These are phyloP conservation scores for Camellia sinensis DNA, from an alignment of 148 eudicot species.

Conservation along the genomic window DNA sequence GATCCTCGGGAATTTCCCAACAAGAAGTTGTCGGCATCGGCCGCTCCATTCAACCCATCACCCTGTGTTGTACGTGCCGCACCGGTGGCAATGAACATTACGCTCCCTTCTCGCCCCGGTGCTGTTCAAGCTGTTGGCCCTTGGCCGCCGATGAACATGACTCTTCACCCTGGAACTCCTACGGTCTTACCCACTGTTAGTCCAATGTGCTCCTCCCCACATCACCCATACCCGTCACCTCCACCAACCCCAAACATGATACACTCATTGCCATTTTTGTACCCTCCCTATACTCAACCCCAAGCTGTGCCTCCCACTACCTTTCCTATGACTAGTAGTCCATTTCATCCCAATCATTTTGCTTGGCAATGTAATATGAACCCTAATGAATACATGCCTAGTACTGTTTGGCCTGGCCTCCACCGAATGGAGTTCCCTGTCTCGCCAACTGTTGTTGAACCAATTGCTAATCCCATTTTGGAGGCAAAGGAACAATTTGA, in stretches of 20 bases:
- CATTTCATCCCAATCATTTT: constrained; percentile 70
- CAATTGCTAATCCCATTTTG: constrained; percentile 42
- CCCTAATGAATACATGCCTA: constrained; percentile 54
- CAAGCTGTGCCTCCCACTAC: constrained; percentile 57
- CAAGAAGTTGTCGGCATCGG: constrained; percentile 93
- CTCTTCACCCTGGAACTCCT: constrained; percentile 64
- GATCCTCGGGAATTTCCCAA: constrained; percentile 55
- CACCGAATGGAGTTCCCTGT: constrained; percentile 70
- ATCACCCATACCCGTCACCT: constrained; percentile 81
- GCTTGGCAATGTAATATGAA: constrained; percentile 75
- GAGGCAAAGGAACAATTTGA: constrained; percentile 43
- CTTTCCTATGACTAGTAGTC: constrained; percentile 49
- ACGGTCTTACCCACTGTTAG: constrained; percentile 46
- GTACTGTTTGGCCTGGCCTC: constrained; percentile 63
- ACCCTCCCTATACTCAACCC: constrained; percentile 82
- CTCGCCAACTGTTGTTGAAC: constrained; percentile 62
- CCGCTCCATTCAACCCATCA: constrained; percentile 86
- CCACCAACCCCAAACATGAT: constrained; percentile 85
- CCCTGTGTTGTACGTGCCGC: constrained; percentile 42
- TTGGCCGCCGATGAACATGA: constrained; percentile 83
- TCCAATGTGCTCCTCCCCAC: constrained; percentile 75
- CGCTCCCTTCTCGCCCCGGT: constrained; percentile 59
- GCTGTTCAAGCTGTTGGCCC: constrained; percentile 57
- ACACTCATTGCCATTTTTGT: constrained; percentile 74
- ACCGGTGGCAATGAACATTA: constrained; percentile 58